Conservation (phyloP, 352 stramenopile genomes). For the Globisporangium canariense region DNA sequence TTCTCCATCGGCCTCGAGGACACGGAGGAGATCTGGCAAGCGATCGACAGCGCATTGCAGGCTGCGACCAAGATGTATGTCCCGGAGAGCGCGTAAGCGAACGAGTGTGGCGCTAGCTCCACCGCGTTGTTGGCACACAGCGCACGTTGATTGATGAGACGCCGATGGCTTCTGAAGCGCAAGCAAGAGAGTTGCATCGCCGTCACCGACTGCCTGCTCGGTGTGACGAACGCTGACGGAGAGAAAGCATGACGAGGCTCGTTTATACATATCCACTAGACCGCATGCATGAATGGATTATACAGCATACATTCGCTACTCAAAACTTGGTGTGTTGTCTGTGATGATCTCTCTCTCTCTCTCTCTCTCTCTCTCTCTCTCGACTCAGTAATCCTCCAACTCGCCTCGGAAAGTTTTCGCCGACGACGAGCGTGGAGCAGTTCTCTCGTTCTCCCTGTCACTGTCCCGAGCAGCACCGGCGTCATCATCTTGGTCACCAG, state of each 20-base stretch:
- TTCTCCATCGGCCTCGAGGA: constrained; percentile 91
- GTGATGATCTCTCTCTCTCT: background rate
- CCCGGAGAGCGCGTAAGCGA: background rate
- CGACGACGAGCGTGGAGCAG: background rate
- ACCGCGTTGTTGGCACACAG: background rate
- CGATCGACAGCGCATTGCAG: constrained; percentile 50
- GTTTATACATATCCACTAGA: background rate
- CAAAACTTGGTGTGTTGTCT: background rate
- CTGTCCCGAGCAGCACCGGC: background rate
- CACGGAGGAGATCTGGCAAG: constrained; percentile 63
- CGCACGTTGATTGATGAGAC: constrained; percentile 9
- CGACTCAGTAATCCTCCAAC: constrained; percentile 6
- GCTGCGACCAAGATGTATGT: constrained; percentile 17
- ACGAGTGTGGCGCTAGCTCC: background rate
- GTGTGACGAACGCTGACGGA: background rate
- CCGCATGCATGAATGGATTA: constrained; percentile 6
- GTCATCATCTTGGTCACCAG: background rate
- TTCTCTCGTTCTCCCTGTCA: background rate
- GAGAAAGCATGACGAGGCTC: background rate
- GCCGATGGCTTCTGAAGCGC: background rate
- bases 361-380: background rate
- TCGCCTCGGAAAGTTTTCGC: background rate
- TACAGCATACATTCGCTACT: constrained; percentile 2
- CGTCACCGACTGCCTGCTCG: constrained; percentile 5
- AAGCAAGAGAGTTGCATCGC: background rate